These are phyloP conservation scores for Centrapalus pauciflorus DNA, from an alignment of 129 eudicot genomes.

Conservation along the genomic window DNA sequence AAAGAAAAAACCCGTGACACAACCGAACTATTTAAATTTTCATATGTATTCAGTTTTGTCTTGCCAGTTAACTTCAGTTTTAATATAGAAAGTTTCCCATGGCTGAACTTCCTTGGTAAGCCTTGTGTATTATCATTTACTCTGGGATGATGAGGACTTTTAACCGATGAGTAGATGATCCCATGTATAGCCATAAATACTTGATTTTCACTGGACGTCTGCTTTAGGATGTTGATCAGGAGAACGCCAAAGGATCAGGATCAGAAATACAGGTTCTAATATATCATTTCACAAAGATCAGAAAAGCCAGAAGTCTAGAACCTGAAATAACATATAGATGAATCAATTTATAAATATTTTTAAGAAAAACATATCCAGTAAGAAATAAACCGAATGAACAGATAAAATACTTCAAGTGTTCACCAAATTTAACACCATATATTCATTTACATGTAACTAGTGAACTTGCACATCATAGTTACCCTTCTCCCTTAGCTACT, in stretches of 20 bases:
- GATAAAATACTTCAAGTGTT: neutral
- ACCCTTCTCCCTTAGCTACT: neutral
- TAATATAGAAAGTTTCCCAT: slow-evolving; percentile 34
- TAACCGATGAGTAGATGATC: slow-evolving; percentile 49
- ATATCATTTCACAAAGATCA: slow-evolving; percentile 10
- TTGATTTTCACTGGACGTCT: neutral
- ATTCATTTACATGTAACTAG: neutral
- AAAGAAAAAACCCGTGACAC: slow-evolving; percentile 31
- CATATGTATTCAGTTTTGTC: slow-evolving; percentile 19
- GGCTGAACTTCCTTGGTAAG: slow-evolving; percentile 24
- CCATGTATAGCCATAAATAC: slow-evolving; percentile 58
- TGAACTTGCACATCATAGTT: too few relatives aligned
- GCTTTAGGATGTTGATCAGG: slow-evolving; percentile 16
- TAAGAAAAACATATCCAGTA: neutral
- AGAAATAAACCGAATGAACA: neutral
- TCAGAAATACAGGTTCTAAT: slow-evolving; percentile 6
- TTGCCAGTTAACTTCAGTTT: slow-evolving; percentile 34
- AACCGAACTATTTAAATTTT: slow-evolving; percentile 18
- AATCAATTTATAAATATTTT: neutral
- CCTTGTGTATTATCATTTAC: slow-evolving; percentile 35
- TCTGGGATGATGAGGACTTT: slow-evolving; percentile 61
- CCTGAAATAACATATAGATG: slow-evolving; percentile 1
- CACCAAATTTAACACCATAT: neutral
- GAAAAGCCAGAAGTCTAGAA: slow-evolving; percentile 27
- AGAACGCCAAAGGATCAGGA: slow-evolving; percentile 17